These are phyloP conservation scores for Dichomitus squalens DNA, from an alignment of 1,284 basidiomycete species.

Conservation along the genomic window DNA sequence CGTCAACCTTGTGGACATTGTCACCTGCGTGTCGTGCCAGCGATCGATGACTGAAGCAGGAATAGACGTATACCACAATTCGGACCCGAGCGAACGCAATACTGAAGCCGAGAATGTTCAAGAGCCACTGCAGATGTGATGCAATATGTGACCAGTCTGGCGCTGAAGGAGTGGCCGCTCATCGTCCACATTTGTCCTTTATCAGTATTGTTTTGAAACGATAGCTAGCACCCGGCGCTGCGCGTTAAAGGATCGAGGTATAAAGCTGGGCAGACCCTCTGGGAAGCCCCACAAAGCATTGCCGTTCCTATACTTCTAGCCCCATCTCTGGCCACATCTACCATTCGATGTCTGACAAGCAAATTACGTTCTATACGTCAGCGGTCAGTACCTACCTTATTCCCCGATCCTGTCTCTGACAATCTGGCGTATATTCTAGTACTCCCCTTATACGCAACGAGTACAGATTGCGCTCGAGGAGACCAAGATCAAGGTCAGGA, in stretches of 20 bases:
- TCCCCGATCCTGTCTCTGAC: neutral
- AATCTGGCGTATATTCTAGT: slow-evolving; percentile 5
- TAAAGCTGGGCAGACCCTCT: slow-evolving; percentile 11
- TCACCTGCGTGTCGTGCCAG: slow-evolving; percentile 5
- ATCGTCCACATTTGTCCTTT: slow-evolving; percentile 8
- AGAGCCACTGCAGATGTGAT: slow-evolving; percentile 8
- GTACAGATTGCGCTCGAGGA: slow-evolving; percentile 27
- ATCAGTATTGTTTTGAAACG: slow-evolving; percentile 1
- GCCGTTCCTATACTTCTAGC: neutral
- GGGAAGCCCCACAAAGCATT: neutral
- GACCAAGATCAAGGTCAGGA: slow-evolving; percentile 24
- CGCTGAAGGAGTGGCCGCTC: slow-evolving; percentile 9
- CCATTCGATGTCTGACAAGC: slow-evolving; percentile 11
- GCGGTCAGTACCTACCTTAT: slow-evolving; percentile 2
- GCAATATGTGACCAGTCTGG: slow-evolving; percentile 8
- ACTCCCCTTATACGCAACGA: slow-evolving; percentile 21
- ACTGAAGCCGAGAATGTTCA: slow-evolving; percentile 10
- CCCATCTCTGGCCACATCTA: neutral
- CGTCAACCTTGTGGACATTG: neutral
- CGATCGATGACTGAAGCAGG: slow-evolving; percentile 7
- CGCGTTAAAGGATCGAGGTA: slow-evolving; percentile 5
- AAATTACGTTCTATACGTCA: slow-evolving; percentile 22
- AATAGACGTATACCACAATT: slow-evolving; percentile 2
- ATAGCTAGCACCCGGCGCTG: slow-evolving; percentile 5
- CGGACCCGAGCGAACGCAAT: slow-evolving; percentile 16